Conservation (phyloP, 2,329 filamentous ascomycete species). For the Aureobasidium sp. region DNA sequence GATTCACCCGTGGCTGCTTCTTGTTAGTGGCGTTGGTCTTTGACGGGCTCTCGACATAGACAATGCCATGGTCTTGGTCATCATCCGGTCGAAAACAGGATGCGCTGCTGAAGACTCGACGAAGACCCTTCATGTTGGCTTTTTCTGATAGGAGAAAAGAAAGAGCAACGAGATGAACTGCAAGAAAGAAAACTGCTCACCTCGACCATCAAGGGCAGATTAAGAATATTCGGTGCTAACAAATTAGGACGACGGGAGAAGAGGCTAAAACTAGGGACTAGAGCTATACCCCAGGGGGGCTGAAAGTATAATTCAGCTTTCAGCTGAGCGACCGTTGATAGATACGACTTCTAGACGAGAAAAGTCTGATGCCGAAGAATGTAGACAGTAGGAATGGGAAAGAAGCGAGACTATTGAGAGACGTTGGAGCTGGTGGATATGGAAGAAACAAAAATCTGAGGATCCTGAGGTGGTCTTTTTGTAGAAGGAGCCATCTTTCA, state of each 20-base stretch:
- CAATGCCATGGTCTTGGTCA: background rate
- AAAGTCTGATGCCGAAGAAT: background rate
- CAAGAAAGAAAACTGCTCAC: background rate
- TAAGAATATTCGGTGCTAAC: conserved; percentile 1
- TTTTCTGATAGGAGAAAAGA: background rate
- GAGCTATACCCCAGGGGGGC: conserved; percentile 9
- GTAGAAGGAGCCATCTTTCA: conserved; percentile 2
- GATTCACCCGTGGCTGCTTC: conserved; percentile 8
- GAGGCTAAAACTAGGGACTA: conserved; percentile 1
- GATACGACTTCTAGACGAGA: background rate
- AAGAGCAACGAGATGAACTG: background rate
- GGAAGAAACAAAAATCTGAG: background rate
- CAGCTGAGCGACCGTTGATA: background rate
- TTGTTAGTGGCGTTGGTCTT: background rate
- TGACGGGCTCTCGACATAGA: background rate
- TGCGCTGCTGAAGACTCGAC: conserved; percentile 7
- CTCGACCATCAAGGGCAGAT: background rate
- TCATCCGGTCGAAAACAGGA: background rate
- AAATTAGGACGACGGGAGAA: conserved; percentile 3
- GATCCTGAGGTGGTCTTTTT: background rate
- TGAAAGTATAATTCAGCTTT: conserved; percentile 12
- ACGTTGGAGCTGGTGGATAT: background rate
- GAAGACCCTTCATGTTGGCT: conserved; percentile 8
- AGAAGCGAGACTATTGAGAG: background rate
- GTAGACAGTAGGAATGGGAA: background rate